Base-by-base conservation (phyloP, 1,284 basidiomycete genomes). In the Pseudozyma tsukubaensis region DNA sequence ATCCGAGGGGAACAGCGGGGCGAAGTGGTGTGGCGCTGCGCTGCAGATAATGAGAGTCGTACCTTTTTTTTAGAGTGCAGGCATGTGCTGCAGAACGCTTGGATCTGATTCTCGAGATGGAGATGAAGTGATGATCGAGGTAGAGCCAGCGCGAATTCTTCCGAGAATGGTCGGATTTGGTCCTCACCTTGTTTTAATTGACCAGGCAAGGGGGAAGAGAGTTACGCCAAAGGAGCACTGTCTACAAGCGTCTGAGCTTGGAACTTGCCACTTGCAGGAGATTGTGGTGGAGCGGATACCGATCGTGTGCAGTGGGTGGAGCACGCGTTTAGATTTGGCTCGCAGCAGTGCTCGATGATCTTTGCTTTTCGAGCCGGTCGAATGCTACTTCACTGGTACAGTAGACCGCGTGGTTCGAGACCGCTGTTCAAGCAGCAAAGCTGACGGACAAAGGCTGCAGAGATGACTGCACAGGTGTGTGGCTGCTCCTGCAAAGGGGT, bases 41-140 rank as follows among this genome's bases (percentile, higher is more conserved):
- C 40, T 44, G 54, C 45, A 18, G 24, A 18, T 50, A n/a, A 39
- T 35, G 50, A n/a, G 48, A 49, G 65, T 32, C 11, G 55, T 54
- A 47, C 55, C 51, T 55, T 58, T 50, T 50, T 58, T 54, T 29
- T 45, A 58, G 42, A 39, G 50, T 44, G 53, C 55, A 53, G 21
- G 24, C 50, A 55, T 50, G 35, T 18, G 42, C 7, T 58, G 50
- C 24, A 57, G 47, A 29, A 29, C 24, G 24, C 24, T 29, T 29
- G 24, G 24, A 29, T 29, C 19, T 7, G 18, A 12, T 14, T 34
- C 35, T 14, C 10, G 32, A 18, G 9, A 29, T 36, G 11, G 53
- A 37, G 39, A 66, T 67, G 64, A 67, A 62, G 39, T 48, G 64
- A 50, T 39, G 40, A 24, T 19, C 64, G 64, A 67, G 44, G 49